phyloP scores from a whole-genome alignment of 2,329 filamentous ascomycete species.

The Penicillium vulpinum region DNA sequence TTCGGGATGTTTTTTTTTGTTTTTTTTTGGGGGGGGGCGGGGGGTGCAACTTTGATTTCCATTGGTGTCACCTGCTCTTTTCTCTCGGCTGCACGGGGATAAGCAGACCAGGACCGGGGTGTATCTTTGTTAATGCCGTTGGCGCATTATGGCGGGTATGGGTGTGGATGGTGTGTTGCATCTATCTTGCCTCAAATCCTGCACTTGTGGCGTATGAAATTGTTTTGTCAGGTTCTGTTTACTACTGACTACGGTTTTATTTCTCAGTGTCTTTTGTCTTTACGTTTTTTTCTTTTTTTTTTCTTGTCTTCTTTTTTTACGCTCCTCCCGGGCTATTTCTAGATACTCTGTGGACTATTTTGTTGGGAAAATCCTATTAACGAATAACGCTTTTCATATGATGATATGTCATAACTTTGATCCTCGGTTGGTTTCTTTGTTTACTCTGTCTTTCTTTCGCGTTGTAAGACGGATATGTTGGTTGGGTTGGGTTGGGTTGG shows the following conservation, averaged over 20 bases:
- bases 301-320: not conserved
- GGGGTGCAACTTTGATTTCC: not conserved
- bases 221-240: not conserved
- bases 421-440: not conserved
- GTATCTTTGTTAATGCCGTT: conserved; percentile 6
- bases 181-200: conserved; percentile 2
- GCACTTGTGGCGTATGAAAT: conserved; percentile 16
- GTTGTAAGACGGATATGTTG: not conserved
- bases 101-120: not conserved
- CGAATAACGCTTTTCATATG: conserved; percentile 1
- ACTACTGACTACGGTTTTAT: not conserved
- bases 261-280: not conserved
- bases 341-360: not conserved
- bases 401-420: conserved; percentile 1
- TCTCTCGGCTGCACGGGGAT: not conserved
- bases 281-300: not conserved
- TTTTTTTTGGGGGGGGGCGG: no score
- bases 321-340: not conserved
- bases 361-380: conserved; percentile 1
- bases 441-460: not conserved
- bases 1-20: conserved; percentile 16
- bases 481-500: not conserved
- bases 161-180: conserved; percentile 8
- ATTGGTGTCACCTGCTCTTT: conserved; percentile 14
- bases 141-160: conserved; percentile 12